Percentiles rank a stretch among this genome's conserved stretches.
phyloP scores from a whole-genome alignment of 345 rosid species.

The Reutealis trisperma region DNA sequence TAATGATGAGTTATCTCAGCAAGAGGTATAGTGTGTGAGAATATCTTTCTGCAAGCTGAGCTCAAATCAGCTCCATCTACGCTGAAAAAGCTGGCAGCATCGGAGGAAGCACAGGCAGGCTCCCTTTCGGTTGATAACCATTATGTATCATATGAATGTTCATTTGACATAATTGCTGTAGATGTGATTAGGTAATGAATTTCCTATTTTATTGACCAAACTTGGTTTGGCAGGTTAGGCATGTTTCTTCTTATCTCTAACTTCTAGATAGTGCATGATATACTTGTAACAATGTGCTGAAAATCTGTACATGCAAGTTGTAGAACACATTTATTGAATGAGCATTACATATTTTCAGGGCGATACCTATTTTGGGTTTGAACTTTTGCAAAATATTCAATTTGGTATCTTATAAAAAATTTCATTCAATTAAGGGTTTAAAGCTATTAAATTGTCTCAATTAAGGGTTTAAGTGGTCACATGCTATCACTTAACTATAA shows the following conservation, averaged over 20 bases:
- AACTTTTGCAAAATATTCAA: no score
- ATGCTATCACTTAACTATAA: no score
- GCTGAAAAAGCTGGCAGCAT: not conserved
- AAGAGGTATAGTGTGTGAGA: not conserved
- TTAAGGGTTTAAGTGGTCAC: no score
- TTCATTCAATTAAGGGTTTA: no score
- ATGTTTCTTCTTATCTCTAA: slow-evolving; percentile 8
- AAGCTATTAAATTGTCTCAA: not conserved
- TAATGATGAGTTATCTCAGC: not conserved
- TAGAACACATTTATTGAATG: not conserved
- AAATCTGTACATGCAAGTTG: not conserved
- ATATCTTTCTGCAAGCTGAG: not conserved
- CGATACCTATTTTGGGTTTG: no score
- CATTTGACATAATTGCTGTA: not conserved
- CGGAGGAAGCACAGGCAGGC: not conserved
- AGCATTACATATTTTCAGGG: not conserved
- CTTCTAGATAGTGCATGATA: not conserved
- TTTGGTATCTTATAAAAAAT: no score
- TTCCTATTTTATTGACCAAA: not conserved
- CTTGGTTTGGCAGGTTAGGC: not conserved
- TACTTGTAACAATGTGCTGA: not conserved
- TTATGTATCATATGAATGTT: not conserved
- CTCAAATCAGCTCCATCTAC: not conserved
- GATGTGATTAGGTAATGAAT: not conserved
- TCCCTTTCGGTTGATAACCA: not conserved